Evolutionary conservation across 1,284 basidiomycete genomes (phyloP).

Genomic region (Cutaneotrichosporon sp.): DNA sequence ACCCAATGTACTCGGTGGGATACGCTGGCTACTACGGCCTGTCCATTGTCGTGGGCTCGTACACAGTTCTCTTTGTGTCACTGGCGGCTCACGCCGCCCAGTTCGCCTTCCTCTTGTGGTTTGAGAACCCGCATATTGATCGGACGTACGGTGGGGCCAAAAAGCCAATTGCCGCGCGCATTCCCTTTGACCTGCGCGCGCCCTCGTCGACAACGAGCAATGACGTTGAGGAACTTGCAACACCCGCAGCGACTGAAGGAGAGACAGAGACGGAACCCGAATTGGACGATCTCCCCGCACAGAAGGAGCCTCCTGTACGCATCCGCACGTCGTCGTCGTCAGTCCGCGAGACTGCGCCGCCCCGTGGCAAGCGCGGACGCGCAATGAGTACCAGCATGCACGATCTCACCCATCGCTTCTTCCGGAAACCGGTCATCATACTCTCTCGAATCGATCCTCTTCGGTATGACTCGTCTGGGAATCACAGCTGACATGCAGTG

Average conservation of each 20-base stretch:
- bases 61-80: slow-evolving; percentile 86
- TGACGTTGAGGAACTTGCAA: slow-evolving; percentile 35
- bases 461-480: slow-evolving; percentile 54
- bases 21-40: slow-evolving; percentile 96
- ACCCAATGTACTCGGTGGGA: slow-evolving; percentile 62
- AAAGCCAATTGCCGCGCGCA: slow-evolving; percentile 76
- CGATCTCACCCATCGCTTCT: slow-evolving; percentile 84
- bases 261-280: slow-evolving; percentile 63
- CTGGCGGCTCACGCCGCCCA: slow-evolving; percentile 89
- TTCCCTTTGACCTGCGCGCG: slow-evolving; percentile 52
- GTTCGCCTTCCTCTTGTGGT: slow-evolving; percentile 92
- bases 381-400: slow-evolving; percentile 61
- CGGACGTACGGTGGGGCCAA: slow-evolving; percentile 76
- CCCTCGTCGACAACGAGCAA: slow-evolving; percentile 2
- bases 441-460: slow-evolving; percentile 78
- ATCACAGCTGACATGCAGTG: slow-evolving; percentile 45
- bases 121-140: slow-evolving; percentile 97
- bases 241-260: slow-evolving; percentile 64
- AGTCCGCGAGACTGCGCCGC: background rate
- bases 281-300: slow-evolving; percentile 32
- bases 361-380: slow-evolving; percentile 9
- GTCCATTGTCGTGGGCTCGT: slow-evolving; percentile 60
- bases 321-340: slow-evolving; percentile 23
- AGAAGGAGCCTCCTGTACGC: slow-evolving; percentile 16
- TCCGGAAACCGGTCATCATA: slow-evolving; percentile 78